A percentile compares a stretch with the other conserved stretches of the same genome.
Conservation (phyloP, 2,329 filamentous ascomycete genomes). For the Arthrobotrys musiformis region DNA sequence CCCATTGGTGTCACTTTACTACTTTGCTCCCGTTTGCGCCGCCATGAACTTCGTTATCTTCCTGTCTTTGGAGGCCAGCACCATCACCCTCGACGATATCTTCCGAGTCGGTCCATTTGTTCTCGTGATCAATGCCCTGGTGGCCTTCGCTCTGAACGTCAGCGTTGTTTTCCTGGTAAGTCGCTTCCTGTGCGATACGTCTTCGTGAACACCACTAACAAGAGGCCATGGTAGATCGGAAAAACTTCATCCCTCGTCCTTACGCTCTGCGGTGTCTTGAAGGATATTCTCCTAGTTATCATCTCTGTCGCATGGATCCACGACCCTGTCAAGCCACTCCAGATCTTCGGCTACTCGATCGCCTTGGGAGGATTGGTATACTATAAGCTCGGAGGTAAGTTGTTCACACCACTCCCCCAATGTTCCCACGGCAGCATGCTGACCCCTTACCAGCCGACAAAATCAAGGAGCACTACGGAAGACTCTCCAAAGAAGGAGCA, state of each 20-base stretch:
- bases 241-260: conserved; percentile 87
- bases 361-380: conserved; percentile 81
- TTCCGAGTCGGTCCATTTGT: conserved; percentile 77
- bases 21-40: conserved; percentile 86
- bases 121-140: conserved; percentile 78
- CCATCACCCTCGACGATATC: conserved; percentile 75
- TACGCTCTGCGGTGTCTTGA: conserved; percentile 86
- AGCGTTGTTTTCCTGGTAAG: conserved; percentile 86
- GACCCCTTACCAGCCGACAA: conserved; percentile 69
- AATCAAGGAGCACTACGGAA: conserved; percentile 70
- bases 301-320: conserved; percentile 79
- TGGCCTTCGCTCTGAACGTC: conserved; percentile 84
- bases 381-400: conserved; percentile 78
- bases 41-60: conserved; percentile 81
- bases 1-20: conserved; percentile 86
- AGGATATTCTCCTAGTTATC: conserved; percentile 83
- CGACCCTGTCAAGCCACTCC: conserved; percentile 75
- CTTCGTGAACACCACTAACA: neutral
- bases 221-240: conserved; percentile 72
- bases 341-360: conserved; percentile 86
- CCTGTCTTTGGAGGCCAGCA: conserved; percentile 78
- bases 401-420: neutral
- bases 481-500: conserved; percentile 55
- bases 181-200: conserved; percentile 58
- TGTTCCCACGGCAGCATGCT: neutral